phyloP scores from a whole-genome alignment of 208 protist genomes.

The Leptomonas pyrrhocoris region DNA sequence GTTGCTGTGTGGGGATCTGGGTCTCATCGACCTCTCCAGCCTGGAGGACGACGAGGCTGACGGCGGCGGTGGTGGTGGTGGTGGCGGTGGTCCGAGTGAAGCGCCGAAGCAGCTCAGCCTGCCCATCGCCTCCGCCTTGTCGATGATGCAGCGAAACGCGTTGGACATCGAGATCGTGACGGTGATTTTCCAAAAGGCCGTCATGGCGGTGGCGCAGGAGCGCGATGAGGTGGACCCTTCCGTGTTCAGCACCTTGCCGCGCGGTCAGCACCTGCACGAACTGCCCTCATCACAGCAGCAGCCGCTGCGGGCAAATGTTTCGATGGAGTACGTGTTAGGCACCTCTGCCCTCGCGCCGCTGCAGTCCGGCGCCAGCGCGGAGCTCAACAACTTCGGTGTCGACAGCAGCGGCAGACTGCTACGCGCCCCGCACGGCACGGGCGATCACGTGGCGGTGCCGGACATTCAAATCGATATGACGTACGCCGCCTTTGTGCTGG shows the following conservation, averaged over 20 bases:
- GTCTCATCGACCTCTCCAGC: slow-evolving; percentile 40
- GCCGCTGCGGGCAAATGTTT: not conserved
- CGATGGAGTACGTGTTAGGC: slow-evolving; percentile 1
- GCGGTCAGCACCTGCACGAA: not conserved
- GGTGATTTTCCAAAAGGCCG: slow-evolving; percentile 54
- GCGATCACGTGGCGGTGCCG: slow-evolving; percentile 16
- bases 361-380: not conserved
- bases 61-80: not conserved
- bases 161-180: slow-evolving; percentile 65
- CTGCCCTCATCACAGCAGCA: not conserved
- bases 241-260: slow-evolving; percentile 4
- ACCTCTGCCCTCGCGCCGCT: not conserved
- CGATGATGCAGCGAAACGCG: slow-evolving; percentile 22
- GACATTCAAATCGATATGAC: slow-evolving; percentile 59
- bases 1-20: slow-evolving; percentile 71
- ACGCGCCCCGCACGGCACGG: not conserved
- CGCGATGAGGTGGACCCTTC: slow-evolving; percentile 22
- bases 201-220: slow-evolving; percentile 24
- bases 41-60: slow-evolving; percentile 14
- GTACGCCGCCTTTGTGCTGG: slow-evolving; percentile 71
- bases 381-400: not conserved
- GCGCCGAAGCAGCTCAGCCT: not conserved
- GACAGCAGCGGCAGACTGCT: not conserved
- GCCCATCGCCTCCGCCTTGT: slow-evolving; percentile 4
- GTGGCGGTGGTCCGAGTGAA: not conserved